These are phyloP conservation scores for Apiospora sp. DNA, from an alignment of 2,329 filamentous ascomycete genomes.

Conservation along the genomic window DNA sequence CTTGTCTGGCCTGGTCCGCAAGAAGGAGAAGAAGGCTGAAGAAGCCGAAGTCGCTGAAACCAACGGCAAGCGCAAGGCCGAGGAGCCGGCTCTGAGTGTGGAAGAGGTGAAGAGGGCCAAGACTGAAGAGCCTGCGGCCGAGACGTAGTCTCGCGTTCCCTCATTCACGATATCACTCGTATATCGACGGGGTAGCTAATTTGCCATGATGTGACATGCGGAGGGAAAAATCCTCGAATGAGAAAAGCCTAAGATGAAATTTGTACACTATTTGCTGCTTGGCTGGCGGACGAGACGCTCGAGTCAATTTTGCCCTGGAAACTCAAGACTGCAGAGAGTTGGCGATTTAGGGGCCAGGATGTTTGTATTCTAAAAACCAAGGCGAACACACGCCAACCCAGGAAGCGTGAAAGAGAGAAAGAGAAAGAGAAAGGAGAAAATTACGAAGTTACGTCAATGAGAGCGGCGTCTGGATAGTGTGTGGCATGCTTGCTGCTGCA, in stretches of 20 bases:
- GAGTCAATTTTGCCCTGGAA: conserved; percentile 4
- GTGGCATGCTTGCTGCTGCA: conserved; percentile 8
- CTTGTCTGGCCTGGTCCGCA: conserved; percentile 76
- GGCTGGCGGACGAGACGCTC: not conserved
- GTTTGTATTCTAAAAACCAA: conserved; percentile 14
- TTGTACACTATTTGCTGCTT: conserved; percentile 3
- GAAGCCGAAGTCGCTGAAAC: conserved; percentile 39
- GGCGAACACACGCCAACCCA: not conserved
- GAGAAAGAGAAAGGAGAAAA: not conserved
- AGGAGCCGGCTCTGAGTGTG: conserved; percentile 42
- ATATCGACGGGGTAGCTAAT: not conserved
- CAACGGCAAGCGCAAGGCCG: conserved; percentile 55
- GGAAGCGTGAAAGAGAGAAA: not conserved
- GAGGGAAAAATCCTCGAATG: not conserved
- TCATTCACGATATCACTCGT: not conserved
- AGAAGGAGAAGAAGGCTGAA: conserved; percentile 53
- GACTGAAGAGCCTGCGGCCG: conserved; percentile 37
- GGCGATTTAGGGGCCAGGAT: not conserved
- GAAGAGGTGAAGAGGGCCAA: conserved; percentile 48
- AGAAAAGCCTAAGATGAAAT: not conserved
- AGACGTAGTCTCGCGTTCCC: not conserved
- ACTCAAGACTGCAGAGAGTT: not conserved
- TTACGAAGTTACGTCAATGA: conserved; percentile 5
- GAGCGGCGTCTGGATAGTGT: conserved; percentile 3
- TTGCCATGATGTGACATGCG: not conserved